Conservation (phyloP, 2,329 filamentous ascomycete species). For the Neofusicoccum sp. region DNA sequence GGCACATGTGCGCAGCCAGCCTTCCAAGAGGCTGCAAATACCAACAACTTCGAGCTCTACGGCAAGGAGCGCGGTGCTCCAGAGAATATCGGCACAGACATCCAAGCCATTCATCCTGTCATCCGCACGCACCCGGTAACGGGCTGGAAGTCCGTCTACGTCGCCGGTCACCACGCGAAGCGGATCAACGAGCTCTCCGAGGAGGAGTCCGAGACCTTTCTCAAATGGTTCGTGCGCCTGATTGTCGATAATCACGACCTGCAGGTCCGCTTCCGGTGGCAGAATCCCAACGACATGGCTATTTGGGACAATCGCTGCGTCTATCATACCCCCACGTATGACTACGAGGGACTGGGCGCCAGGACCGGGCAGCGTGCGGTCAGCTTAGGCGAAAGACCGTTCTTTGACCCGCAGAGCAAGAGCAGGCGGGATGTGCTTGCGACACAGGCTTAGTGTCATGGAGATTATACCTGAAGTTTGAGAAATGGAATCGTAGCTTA, state of each 20-base stretch:
- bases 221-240: conserved; percentile 47
- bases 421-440: conserved; percentile 47
- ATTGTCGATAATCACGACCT: conserved; percentile 55
- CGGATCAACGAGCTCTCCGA: conserved; percentile 49
- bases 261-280: conserved; percentile 55
- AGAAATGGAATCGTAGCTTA: too few relatives aligned
- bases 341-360: conserved; percentile 58
- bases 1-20: conserved; percentile 51
- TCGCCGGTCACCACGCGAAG: conserved; percentile 54
- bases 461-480: neutral
- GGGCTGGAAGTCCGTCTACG: conserved; percentile 61
- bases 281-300: conserved; percentile 54
- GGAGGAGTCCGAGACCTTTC: conserved; percentile 46
- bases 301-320: conserved; percentile 69
- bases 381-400: conserved; percentile 58
- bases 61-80: conserved; percentile 54
- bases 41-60: conserved; percentile 49
- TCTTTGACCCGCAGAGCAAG: conserved; percentile 53
- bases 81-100: conserved; percentile 55
- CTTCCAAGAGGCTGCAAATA: conserved; percentile 44
- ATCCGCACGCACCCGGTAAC: conserved; percentile 66
- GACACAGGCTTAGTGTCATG: neutral
- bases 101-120: conserved; percentile 59
- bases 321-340: conserved; percentile 64
- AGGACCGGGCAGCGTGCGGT: conserved; percentile 58